Conservation (phyloP, 495 filamentous ascomycete species). For the Halenospora varia region DNA sequence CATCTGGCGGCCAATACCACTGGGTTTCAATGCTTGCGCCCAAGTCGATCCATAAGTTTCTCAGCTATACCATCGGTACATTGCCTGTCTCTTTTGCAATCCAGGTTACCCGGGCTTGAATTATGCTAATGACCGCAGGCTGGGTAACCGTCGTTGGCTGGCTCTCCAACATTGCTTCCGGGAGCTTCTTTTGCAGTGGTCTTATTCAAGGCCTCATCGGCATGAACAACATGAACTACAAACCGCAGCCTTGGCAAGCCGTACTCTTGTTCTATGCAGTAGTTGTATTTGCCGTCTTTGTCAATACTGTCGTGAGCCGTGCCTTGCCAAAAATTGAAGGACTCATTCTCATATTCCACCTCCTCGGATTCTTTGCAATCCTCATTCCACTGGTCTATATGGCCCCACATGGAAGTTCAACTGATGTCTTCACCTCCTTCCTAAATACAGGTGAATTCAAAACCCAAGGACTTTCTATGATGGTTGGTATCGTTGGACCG, state of each 20-base stretch:
- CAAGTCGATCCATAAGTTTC: constrained; percentile 43
- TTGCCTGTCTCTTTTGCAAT: no score
- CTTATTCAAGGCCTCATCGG: constrained; percentile 39
- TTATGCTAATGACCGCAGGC: constrained; percentile 28
- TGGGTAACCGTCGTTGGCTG: constrained; percentile 60
- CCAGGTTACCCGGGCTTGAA: no score
- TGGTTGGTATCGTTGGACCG: constrained; percentile 38
- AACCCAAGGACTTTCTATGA: constrained; percentile 37
- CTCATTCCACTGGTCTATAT: constrained; percentile 36
- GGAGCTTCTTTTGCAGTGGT: constrained; percentile 39
- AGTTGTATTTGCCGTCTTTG: constrained; percentile 13
- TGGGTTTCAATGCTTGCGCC: constrained; percentile 61
- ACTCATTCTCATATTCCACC: constrained; percentile 39
- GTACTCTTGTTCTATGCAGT: constrained; percentile 37
- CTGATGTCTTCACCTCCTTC: constrained; percentile 43
- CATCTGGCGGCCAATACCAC: constrained; percentile 49
- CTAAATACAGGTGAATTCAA: constrained; percentile 37
- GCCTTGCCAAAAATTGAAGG: constrained; percentile 41
- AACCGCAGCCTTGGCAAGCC: constrained; percentile 39
- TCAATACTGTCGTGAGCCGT: constrained; percentile 38
- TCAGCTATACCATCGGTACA: constrained; percentile 35
- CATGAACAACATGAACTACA: constrained; percentile 38
- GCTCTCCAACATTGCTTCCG: constrained; percentile 52
- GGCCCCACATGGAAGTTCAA: constrained; percentile 27
- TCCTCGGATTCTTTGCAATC: constrained; percentile 45